Evolutionary conservation across 257 asterid genomes (phyloP).

Genomic region (Nicotiana tabacum): DNA sequence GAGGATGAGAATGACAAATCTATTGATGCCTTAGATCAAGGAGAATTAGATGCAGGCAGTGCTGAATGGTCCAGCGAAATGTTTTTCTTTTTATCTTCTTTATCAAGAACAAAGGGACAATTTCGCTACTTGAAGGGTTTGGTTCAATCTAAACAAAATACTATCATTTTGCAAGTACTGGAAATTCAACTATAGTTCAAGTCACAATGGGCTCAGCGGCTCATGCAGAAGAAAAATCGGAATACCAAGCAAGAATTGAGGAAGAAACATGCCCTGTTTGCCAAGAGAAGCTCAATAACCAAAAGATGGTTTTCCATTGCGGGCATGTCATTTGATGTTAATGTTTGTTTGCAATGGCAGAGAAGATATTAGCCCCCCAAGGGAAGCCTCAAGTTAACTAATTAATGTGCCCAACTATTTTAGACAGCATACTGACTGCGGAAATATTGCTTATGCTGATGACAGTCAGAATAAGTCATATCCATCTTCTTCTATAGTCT

Average conservation of each 20-base stretch:
- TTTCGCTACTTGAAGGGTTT: conserved; percentile 95
- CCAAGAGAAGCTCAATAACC: conserved; percentile 81
- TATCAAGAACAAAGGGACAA: conserved; percentile 82
- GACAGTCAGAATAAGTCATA: conserved; percentile 29
- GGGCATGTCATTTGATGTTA: conserved; percentile 90
- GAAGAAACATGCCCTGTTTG: conserved; percentile 79
- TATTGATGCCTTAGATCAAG: conserved; percentile 71
- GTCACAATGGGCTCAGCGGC: conserved; percentile 17
- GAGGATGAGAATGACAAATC: conserved; percentile 73
- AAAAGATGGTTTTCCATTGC: conserved; percentile 94
- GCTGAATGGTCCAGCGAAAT: conserved; percentile 82
- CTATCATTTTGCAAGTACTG: conserved; percentile 29
- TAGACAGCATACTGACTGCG: conserved; percentile 68
- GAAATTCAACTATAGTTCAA: conserved; percentile 33
- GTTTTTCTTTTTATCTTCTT: conserved; percentile 60
- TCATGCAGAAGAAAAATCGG: conserved; percentile 26
- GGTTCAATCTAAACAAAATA: conserved; percentile 56
- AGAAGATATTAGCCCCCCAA: conserved; percentile 43
- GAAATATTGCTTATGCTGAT: conserved; percentile 78
- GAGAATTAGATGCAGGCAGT: conserved; percentile 75
- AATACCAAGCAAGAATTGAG: conserved; percentile 25
- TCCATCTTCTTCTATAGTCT: conserved; percentile 18
- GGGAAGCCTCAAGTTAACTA: conserved; percentile 43
- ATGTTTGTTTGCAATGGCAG: conserved; percentile 62
- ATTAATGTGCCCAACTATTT: conserved; percentile 88